Evolutionary conservation across 1,139 yeast species (phyloP), one percentile per base, ranked within the genome.

Genomic region (Pneumocystis jirovecii): DNA sequence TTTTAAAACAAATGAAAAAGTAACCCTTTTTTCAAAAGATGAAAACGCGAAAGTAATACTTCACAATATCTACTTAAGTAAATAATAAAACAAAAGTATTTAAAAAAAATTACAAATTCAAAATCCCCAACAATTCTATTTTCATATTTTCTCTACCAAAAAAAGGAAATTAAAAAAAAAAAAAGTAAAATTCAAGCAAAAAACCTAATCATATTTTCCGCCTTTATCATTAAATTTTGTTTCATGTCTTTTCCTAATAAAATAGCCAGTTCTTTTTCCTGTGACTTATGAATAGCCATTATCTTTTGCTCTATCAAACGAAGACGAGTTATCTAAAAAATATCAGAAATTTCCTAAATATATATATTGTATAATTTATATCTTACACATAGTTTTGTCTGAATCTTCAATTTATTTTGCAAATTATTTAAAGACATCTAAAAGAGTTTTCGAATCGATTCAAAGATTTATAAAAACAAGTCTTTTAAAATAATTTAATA

Each of bases 261-360:
- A 64, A 86, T 90, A 0, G 96, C 96, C 77, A 87, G 81, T 50
- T 77, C 80, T 67, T 96, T 79, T 68, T 96, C 79, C 69, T 85
- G 89, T 71, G 87, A 95, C 74, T 89, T 90, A 7, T 95, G 85
- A 39, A 88, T 71, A 0, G 96, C 96, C 1, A 84, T 78, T 70
- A 87, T 89, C 76, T 89, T 89, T 68, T 88, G 89, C 74, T 90
- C 96, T 29, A 87, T 81, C 72, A 89, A 85, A 70, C 89, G 82
- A 64, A 90, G 81, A 70, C 93, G 83, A 72, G 88, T 86, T 60
- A 89, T 84, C 39, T 95, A 87, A 87, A 89, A 40, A 87, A 60
- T 19, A 7, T 60, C 10, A 60, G 10, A 12, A 50, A 10, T 2
- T 29, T 15, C 17, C 3, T 1, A 50, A 21, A 50, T 3, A 19